Evolutionary conservation across 164 flowering plant genomes (phyloP).

Genomic region (Tetrastigma voinierianum): DNA sequence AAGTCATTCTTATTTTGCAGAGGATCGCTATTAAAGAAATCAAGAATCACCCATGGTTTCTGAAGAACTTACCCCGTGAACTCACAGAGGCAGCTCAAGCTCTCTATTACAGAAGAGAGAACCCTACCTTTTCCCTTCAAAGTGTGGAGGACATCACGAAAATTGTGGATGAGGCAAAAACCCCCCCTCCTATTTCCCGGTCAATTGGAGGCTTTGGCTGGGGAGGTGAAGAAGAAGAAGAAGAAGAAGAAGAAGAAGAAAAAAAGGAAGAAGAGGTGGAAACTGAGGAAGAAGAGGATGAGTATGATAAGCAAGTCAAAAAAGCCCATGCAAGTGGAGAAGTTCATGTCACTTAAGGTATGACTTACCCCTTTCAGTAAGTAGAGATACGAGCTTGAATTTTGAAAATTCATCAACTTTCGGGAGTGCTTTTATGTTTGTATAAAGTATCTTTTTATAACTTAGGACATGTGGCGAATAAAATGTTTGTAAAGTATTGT

Average conservation of each 20-base stretch:
- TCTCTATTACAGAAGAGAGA: slow-evolving; percentile 48
- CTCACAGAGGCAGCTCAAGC: slow-evolving; percentile 63
- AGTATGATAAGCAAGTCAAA: slow-evolving; percentile 58
- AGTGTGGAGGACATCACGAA: slow-evolving; percentile 71
- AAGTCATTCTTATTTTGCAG: slow-evolving; percentile 33
- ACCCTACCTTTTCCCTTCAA: slow-evolving; percentile 58
- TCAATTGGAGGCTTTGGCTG: slow-evolving; percentile 56
- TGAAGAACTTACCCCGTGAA: slow-evolving; percentile 74
- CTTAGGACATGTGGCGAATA: neutral
- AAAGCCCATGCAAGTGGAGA: slow-evolving; percentile 65
- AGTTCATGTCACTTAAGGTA: slow-evolving; percentile 30
- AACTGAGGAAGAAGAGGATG: slow-evolving; percentile 53
- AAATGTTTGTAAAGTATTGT: slow-evolving; percentile 16
- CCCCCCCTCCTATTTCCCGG: slow-evolving; percentile 50
- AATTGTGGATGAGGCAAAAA: slow-evolving; percentile 68
- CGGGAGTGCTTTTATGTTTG: slow-evolving; percentile 4
- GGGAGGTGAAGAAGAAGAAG: slow-evolving; percentile 47
- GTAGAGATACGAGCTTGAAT: neutral
- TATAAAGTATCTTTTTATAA: neutral
- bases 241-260: slow-evolving; percentile 21
- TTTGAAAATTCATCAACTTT: neutral
- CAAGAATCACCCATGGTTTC: slow-evolving; percentile 78
- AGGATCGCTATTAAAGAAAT: slow-evolving; percentile 64
- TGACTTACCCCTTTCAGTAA: neutral
- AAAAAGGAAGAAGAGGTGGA: slow-evolving; percentile 17